Base-by-base conservation (phyloP, 345 rosid species). In the Nephelium lappaceum region DNA sequence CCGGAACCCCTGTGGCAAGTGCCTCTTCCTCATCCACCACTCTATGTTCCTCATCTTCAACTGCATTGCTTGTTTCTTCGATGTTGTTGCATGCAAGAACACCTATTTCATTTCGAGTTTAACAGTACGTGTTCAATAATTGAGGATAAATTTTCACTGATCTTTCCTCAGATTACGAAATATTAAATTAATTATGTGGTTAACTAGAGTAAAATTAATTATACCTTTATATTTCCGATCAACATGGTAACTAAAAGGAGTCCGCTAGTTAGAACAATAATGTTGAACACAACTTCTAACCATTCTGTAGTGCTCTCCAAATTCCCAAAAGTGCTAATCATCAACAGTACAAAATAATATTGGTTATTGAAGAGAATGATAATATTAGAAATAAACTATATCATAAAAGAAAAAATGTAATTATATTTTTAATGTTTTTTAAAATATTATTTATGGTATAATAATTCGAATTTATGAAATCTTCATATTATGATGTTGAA, bases 1-100 rank as follows among this genome's bases (percentile, higher is more conserved):
- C 84, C 92, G 78, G 87, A 92, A 96, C 18, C 92, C 98, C 18
- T 77, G 81, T 5, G 99, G 99, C 80, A 96, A 75, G 16, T 80
- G 90, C 82, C 94, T 92, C 85, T 92, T 92, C 85, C 92, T 90
- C 99, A 96, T 96, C 99, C 99, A 96, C 99, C 97, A 91, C 76
- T 96, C 99, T 76, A 96, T 80, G 83, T 96, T 93, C 82, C 98
- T 93, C 99, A 96, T 93, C 89, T 92, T 96, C 82, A 96, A 62
- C 31, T 92, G 99, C 99, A 93, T 92, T 76, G 97, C 95, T 86
- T 96, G 98, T 69, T 96, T 96, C 86, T 96, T 96, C 47, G 98
- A 96, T 1, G 98, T 95, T 25, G 97, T 93, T 58, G 97, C 98
- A 55, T 93, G 91, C 80, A 95, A 67, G 80, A 95, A 92, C 51